Percentiles rank a stretch among this genome's conserved stretches.
Conservation (phyloP, 140 eudicot species). For the Senecio squalidus region DNA sequence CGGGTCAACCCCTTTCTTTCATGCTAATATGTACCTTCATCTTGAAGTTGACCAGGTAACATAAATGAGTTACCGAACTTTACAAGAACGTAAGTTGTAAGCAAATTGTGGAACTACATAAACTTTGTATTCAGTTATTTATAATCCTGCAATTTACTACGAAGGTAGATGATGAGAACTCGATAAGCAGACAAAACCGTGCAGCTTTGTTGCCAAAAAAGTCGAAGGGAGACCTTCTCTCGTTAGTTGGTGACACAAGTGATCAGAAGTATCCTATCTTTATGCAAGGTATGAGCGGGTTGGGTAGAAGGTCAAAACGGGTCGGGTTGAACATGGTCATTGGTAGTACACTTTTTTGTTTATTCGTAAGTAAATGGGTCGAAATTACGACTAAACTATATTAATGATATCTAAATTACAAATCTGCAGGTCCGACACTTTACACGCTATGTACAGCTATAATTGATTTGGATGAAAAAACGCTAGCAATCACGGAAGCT, state of each 20-base stretch:
- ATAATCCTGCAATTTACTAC: slow-evolving; percentile 2
- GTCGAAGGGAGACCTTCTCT: slow-evolving; percentile 60
- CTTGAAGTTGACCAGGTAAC: slow-evolving; percentile 64
- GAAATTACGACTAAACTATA: neutral
- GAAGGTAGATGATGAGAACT: slow-evolving; percentile 79
- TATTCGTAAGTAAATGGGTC: neutral
- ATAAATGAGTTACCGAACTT: too few relatives aligned
- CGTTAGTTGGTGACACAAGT: slow-evolving; percentile 58
- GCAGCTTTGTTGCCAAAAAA: slow-evolving; percentile 64
- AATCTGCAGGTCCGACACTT: slow-evolving; percentile 69
- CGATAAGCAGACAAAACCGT: slow-evolving; percentile 66
- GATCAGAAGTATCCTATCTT: slow-evolving; percentile 72
- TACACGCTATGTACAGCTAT: slow-evolving; percentile 88
- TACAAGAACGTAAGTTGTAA: neutral
- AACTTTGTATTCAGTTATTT: neutral
- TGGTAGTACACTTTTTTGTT: neutral
- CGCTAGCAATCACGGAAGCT: slow-evolving; percentile 53
- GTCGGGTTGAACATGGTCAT: neutral
- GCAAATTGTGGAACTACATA: neutral
- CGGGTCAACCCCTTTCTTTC: slow-evolving; percentile 71
- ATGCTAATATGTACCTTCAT: slow-evolving; percentile 94
- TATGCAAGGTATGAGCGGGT: slow-evolving; percentile 57
- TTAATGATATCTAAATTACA: neutral
- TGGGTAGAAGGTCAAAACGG: neutral
- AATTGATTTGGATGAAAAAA: slow-evolving; percentile 69